Percentiles rank a stretch among this genome's conserved stretches.
These are phyloP conservation scores for Nepenthes alata DNA, from an alignment of 179 eudicot species.

Conservation along the genomic window DNA sequence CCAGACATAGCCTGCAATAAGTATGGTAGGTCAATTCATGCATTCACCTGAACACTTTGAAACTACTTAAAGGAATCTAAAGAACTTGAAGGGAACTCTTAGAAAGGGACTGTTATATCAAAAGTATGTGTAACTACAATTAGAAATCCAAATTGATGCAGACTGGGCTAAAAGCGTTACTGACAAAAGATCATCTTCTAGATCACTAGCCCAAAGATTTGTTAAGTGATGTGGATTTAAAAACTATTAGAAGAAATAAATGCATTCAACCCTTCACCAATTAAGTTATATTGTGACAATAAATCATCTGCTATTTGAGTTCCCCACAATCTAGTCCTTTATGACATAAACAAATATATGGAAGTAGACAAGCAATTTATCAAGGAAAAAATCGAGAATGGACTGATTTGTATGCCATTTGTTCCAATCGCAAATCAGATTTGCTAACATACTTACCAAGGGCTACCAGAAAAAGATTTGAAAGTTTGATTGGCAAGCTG, in stretches of 20 bases:
- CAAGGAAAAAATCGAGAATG: not conserved
- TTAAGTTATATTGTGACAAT: not conserved
- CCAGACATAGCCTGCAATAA: too few relatives aligned
- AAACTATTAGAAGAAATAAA: not conserved
- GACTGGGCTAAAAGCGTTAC: not conserved
- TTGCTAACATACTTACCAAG: not conserved
- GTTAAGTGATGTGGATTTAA: not conserved
- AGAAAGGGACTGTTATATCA: too few relatives aligned
- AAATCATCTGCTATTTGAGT: not conserved
- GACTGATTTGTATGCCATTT: not conserved
- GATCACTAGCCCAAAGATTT: conserved; percentile 1
- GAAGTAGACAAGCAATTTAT: conserved; percentile 4
- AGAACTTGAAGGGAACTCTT: not conserved
- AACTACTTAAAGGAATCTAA: not conserved
- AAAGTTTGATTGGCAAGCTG: conserved; percentile 3
- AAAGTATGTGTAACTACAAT: not conserved
- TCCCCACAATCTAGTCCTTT: conserved; percentile 1
- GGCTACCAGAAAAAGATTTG: not conserved
- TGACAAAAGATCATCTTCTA: not conserved
- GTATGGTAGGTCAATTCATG: too few relatives aligned
- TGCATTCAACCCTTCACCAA: not conserved
- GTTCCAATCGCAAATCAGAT: not conserved
- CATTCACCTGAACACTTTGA: too few relatives aligned
- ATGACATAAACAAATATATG: not conserved
- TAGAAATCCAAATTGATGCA: not conserved